Evolutionary conservation across 1,284 basidiomycete species (phyloP), one percentile per base, ranked within the genome.

Genomic region (Tylopilus orsonianus): DNA sequence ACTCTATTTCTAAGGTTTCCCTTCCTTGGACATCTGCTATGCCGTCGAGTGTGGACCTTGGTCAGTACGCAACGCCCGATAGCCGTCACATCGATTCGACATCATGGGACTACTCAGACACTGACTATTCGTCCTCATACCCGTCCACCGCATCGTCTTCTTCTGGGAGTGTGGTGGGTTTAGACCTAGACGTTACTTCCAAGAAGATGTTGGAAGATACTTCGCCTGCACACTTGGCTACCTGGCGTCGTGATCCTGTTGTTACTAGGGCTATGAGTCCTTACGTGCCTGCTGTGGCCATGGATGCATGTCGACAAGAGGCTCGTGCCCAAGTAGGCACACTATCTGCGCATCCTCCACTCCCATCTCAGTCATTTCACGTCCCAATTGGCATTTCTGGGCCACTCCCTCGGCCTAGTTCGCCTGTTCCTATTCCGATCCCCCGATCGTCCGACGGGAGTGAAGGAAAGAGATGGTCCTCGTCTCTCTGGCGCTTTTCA

Each of bases 401-500:
- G 1, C 44, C 58, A n/a, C 37, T 64, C 0, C 58, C 58, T 29
- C 60, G 55, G 29, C 53, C 62, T 20, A 62, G 56, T 48, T 62
- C 65, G n/a, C 62, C 65, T 27, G 59, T 69, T 6, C 68, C 69
- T 9, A 64, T 70, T 40, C 64, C 67, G n/a, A 54, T 65, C 30
- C 65, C 65, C 19, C 58, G 67, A 38, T 64, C 64, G 29, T 53
- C 67, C 4, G 63, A 64, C 23, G 64, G 64, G 43, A 65, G 63
- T 36, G 66, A 68, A 34, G 59, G 61, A 27, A 68, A 71, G 52
- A 56, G 67, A 13, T 73, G 70, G 57, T 67, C 74, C 12, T 61
- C 73, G 2, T 68, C 69, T 48, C 67, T 75, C 41, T 70, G 75
- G 64, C 70, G 67, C 32, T 70, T 73, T 60, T 72, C 69, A 7